Evolutionary conservation across 495 filamentous ascomycete genomes (phyloP), one percentile per base, ranked within the genome.

Genomic region (Articulospora tetracladia): DNA sequence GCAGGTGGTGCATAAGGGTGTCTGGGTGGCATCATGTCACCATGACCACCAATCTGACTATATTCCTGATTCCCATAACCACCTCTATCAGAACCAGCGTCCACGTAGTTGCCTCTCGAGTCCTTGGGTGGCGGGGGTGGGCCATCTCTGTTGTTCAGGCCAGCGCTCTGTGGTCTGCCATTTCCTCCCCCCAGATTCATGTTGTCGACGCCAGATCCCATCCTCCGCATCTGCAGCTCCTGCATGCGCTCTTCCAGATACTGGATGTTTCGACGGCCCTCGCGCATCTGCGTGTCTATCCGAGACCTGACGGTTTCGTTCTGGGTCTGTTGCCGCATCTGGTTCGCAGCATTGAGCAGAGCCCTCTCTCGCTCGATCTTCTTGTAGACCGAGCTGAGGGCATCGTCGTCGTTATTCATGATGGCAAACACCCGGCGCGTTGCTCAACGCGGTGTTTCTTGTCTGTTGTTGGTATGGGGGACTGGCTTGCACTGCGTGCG

Each of bases 361-460:
- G 88, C 88, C 80, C 93, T 92, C 74, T 99, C 95, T 73, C 94
- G 85, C 81, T 97, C 92, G 76, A 98, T 97, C 90, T 99, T 98
- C 77, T 86, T 88, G 77, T 88, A 85, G 78, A 98, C 90, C 76
- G 93, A 89, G 75, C 80, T 83, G 76, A 93, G 84, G 67, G 89
- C 84, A 68, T 92, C 88, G 66, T 96, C 91, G 73, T 90, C 83
- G 79, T 85, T 86, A 78, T 86, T 86, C 77, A 80, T 86, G 68
- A 54, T 71, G 66, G 73, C 51, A 27, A 24, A 52, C 32, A 26
- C 24, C 15, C n/a, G 39, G 65, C 61, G 65, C 61, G 61, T 64
- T 26, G 56, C 55, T 59, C n/a, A 54, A 56, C 61, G 58, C 57
- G 15, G 57, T 52, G 52, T n/a, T 25, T 41, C 17, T 13, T 27